These are phyloP conservation scores for Mallotus repandus DNA, from an alignment of 441 rosid genomes.

Conservation along the genomic window DNA sequence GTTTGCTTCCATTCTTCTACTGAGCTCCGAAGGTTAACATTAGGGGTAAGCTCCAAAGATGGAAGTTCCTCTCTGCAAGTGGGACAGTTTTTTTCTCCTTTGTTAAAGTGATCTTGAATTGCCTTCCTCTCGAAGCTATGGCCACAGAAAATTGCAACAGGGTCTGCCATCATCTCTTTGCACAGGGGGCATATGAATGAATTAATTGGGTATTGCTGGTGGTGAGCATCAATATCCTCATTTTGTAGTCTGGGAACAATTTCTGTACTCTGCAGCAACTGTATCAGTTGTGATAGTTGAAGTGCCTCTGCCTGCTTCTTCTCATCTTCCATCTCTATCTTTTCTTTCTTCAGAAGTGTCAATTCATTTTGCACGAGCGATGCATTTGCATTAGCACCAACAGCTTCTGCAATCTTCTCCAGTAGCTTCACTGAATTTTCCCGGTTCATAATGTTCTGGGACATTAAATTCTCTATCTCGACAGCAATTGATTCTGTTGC, in stretches of 20 bases:
- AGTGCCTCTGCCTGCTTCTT: conserved; percentile 56
- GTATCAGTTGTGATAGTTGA: conserved; percentile 42
- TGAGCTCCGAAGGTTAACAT: conserved; percentile 41
- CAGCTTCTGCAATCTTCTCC: conserved; percentile 40
- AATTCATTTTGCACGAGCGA: conserved; percentile 41
- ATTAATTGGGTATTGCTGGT: conserved; percentile 30
- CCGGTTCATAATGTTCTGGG: conserved; percentile 24
- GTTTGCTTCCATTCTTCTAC: conserved; percentile 47
- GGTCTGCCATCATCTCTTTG: conserved; percentile 49
- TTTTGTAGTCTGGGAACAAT: conserved; percentile 29
- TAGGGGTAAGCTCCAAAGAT: conserved; percentile 42
- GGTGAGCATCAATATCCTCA: conserved; percentile 22
- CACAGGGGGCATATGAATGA: conserved; percentile 46
- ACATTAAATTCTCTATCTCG: conserved; percentile 36
- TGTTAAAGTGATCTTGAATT: conserved; percentile 36
- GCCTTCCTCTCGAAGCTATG: conserved; percentile 58
- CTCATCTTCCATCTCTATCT: conserved; percentile 47
- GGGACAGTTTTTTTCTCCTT: conserved; percentile 43
- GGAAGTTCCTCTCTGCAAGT: conserved; percentile 40
- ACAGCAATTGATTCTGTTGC: conserved; percentile 34
- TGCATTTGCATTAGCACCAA: conserved; percentile 34
- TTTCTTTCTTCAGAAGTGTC: conserved; percentile 40
- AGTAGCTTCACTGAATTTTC: conserved; percentile 38
- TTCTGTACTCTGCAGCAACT: conserved; percentile 42
- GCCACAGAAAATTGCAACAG: conserved; percentile 46